Conservation (phyloP, 2,329 filamentous ascomycete species). For the Fusarium albidum region DNA sequence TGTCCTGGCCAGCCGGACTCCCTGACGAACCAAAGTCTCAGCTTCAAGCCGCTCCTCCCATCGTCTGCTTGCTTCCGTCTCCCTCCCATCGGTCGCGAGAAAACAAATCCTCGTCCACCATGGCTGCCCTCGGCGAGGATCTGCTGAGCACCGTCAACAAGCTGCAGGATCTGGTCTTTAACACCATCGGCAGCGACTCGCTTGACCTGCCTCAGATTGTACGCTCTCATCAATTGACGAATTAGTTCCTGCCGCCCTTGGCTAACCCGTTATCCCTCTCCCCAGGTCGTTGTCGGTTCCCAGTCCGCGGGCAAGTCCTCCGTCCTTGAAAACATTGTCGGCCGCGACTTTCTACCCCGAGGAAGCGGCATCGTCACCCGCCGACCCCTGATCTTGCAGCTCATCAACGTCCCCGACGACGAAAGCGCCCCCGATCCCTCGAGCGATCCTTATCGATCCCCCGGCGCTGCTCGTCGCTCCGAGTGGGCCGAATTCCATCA, state of each 20-base stretch:
- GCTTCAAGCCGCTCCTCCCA: conserved; percentile 18
- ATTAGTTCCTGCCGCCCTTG: conserved; percentile 17
- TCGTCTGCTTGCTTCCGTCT: conserved; percentile 15
- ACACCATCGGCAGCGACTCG: conserved; percentile 99
- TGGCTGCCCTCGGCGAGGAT: conserved; percentile 96
- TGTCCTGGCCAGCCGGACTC: conserved; percentile 32
- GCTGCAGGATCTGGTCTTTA: conserved; percentile 98
- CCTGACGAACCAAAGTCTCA: conserved; percentile 23
- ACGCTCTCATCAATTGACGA: conserved; percentile 49
- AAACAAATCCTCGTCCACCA: conserved; percentile 53
- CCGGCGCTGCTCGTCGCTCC: conserved; percentile 71
- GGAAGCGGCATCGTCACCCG: conserved; percentile 97
- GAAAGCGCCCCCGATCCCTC: conserved; percentile 70
- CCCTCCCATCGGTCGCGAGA: conserved; percentile 16
- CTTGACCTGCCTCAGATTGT: conserved; percentile 98
- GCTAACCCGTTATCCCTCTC: conserved; percentile 23
- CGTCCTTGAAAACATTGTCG: conserved; percentile 98
- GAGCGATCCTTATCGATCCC: conserved; percentile 77
- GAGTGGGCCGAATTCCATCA: conserved; percentile 98
- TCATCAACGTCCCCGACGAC: conserved; percentile 94
- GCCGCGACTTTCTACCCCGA: conserved; percentile 94
- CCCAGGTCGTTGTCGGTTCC: conserved; percentile 94
- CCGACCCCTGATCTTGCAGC: conserved; percentile 92
- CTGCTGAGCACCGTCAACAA: conserved; percentile 96
- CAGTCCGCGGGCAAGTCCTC: conserved; percentile 99